These are phyloP conservation scores for Eimeria praecox DNA, from an alignment of 169 alveolate species.

Conservation along the genomic window DNA sequence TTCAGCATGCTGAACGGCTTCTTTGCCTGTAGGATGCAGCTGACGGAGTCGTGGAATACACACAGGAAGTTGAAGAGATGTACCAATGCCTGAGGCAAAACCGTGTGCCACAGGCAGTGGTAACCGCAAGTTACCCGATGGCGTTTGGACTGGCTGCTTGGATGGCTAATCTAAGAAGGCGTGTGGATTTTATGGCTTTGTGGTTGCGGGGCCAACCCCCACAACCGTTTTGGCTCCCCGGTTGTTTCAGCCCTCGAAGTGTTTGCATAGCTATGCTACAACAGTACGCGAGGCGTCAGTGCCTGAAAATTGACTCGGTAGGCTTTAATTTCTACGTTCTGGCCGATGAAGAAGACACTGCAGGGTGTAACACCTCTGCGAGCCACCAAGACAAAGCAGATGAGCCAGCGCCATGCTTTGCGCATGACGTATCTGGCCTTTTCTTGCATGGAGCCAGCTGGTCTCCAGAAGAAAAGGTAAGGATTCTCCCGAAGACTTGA, in stretches of 20 bases:
- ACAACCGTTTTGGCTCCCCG: constrained; percentile 92
- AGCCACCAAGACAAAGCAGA: neutral
- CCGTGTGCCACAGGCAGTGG: constrained; percentile 92
- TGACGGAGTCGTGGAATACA: constrained; percentile 93
- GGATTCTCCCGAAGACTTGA: neutral
- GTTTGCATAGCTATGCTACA: constrained; percentile 95
- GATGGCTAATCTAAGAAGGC: constrained; percentile 90
- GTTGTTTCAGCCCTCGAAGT: constrained; percentile 94
- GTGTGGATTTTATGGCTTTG: constrained; percentile 91
- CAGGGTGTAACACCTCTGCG: neutral
- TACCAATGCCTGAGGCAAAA: constrained; percentile 89
- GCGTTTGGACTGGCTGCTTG: constrained; percentile 93
- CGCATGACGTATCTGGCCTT: constrained; percentile 93
- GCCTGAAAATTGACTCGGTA: constrained; percentile 94
- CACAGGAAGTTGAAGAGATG: constrained; percentile 92
- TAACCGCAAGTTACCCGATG: constrained; percentile 93
- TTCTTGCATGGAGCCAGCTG: constrained; percentile 97
- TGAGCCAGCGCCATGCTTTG: neutral
- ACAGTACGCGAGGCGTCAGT: constrained; percentile 93
- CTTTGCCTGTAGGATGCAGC: constrained; percentile 88
- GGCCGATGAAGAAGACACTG: neutral
- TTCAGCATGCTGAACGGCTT: neutral
- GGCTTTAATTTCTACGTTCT: constrained; percentile 90
- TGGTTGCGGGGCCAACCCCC: constrained; percentile 96
- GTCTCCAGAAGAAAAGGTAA: constrained; percentile 83